Evolutionary conservation across 805 yeast species (phyloP), one percentile per base, ranked within the genome.

Genomic region (Ogataea nitratoaversa): DNA sequence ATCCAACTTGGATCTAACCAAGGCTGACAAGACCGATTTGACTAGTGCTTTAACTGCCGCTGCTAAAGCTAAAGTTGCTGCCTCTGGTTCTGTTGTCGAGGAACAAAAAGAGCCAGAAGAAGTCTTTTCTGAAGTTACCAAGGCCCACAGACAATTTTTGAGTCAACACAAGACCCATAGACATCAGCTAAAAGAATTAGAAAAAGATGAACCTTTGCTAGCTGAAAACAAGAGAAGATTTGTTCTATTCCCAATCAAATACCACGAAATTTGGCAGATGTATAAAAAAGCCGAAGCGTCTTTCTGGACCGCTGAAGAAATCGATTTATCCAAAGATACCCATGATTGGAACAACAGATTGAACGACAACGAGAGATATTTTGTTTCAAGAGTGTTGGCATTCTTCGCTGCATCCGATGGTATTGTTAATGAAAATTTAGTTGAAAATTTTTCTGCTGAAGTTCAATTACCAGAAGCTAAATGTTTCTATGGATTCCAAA

Each of bases 371-470:
- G 99, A 91, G 74, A 79, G 95, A 58, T 93, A 69, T 70, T 91
- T 91, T 67, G 74, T 91, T 53, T 86, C 96, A 13, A 80, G 95
- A 65, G 95, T 91, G 38, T 73, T 91, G 53, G 99, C 99, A 14
- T 91, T 93, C 75, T 91, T 91, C 60, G 99, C 99, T 50, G 99
- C 99, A 32, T 86, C 96, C 33, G 99, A 91, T 66, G 99, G 99
- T 66, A 89, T 91, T 52, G 99, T 91, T 53, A 93, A 93, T 63
- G 99, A 91, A 72, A 91, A 91, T 70, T 78, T 91, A 64, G 96
- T 91, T 47, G 98, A 91, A 70, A 90, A 95, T 65, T 91, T 91
- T 72, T 83, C 95, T 42, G 95, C 96, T 50, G 98, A 91, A 70
- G 97, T 93, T 46, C 96, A 90, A 68, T 70, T 87, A 50, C 93